A percentile compares a stretch with the other conserved stretches of the same genome.
These are phyloP conservation scores for Aureobasidium musti DNA, from an alignment of 2,329 filamentous ascomycete species.

Conservation along the genomic window DNA sequence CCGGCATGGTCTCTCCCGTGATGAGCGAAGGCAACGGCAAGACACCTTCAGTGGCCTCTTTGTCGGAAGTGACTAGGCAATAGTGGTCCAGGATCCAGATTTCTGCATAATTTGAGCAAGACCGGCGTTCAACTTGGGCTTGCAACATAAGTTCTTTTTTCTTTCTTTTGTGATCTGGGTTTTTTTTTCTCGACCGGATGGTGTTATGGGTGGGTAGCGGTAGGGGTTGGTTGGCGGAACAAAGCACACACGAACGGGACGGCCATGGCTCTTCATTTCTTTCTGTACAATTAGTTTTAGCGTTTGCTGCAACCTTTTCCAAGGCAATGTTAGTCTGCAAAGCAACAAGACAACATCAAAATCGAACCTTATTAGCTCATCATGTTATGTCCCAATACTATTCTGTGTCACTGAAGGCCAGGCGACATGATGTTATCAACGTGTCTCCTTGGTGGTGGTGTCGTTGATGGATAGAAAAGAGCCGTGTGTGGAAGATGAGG, in stretches of 20 bases:
- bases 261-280: not conserved
- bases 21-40: not conserved
- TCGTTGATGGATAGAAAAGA: not conserved
- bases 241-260: conserved; percentile 5
- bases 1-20: not conserved
- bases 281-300: conserved; percentile 1
- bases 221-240: not conserved
- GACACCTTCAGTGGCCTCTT: not conserved
- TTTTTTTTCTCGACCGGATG: not conserved
- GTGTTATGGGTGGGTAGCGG: not conserved
- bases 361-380: not conserved
- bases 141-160: not conserved
- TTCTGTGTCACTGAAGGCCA: not conserved
- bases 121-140: not conserved
- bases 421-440: not conserved
- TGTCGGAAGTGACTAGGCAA: not conserved
- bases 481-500: not conserved
- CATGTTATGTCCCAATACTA: not conserved
- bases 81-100: not conserved
- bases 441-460: not conserved
- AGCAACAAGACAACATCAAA: conserved; percentile 18
- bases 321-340: not conserved
- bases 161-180: not conserved
- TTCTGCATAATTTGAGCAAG: not conserved
- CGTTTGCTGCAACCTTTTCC: not conserved